Base-by-base conservation (phyloP, 192 early-diverging fungal species). In the Gryganskiella cystojenkinii region DNA sequence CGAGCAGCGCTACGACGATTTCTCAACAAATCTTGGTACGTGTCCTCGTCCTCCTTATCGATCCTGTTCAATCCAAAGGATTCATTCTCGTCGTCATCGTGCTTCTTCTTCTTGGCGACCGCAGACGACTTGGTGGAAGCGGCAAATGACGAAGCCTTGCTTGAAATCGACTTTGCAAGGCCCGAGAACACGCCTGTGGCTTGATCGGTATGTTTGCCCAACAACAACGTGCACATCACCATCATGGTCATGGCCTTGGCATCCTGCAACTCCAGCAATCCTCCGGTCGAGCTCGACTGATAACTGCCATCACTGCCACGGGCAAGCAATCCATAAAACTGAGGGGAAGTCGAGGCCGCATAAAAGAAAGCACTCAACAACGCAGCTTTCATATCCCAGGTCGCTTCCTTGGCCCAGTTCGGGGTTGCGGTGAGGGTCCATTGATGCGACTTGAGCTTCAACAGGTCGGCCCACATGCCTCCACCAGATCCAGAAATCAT, bases 231-330 rank as follows among this genome's bases (percentile, higher is more conserved):
- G 61, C 67, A 69, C 65, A 69, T 63, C 27, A 78, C 45, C 22
- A 78, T 34, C 54, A 78, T 63, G 31, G 66, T 78, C 74, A 78
- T 78, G 4, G 66, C 74, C 56, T 78, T 78, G 7, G 66, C 74
- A 60, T 78, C 74, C 55, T 69, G 61, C 7, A 30, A 3, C 50
- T 78, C 74, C 6, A 78, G 61, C 66, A 78, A 47, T 20, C 66
- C 60, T 22, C 45, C 55, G 22, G 56, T 58, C n/a, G n/a, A n/a
- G n/a, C n/a, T n/a, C n/a, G n/a, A 43, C 42, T 50, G 6, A 25
- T 3, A 1, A 31, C 52, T 10, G 2, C 19, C 33, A 2, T 42
- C 66, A 43, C 31, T 49, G 14, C 30, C 20, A 19, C 40, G 52
- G 4, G 55, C 52, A 60, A 78, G 30, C 13, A 68, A 54, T 3